Evolutionary conservation across 768 basidiomycete species (phyloP).

Genomic region (Chiua virens): DNA sequence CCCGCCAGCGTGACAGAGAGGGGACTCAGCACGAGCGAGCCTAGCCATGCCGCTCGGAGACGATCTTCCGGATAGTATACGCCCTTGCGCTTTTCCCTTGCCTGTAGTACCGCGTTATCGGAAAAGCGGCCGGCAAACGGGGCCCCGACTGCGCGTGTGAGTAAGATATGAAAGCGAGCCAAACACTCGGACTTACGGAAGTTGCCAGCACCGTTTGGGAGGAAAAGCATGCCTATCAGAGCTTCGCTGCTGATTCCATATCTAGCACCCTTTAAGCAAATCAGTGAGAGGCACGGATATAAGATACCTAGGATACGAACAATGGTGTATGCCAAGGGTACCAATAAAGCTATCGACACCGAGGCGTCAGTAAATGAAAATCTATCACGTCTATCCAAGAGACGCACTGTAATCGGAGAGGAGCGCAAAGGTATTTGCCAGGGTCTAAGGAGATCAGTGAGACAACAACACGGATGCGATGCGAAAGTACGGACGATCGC

Average conservation of each 20-base stretch:
- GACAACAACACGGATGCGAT: not conserved
- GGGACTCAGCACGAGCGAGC: conserved; percentile 51
- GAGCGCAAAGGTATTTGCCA: conserved; percentile 35
- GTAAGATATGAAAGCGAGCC: not conserved
- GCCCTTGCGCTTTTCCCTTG: conserved; percentile 50
- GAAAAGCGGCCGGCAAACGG: conserved; percentile 59
- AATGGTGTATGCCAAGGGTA: conserved; percentile 67
- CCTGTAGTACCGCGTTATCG: conserved; percentile 49
- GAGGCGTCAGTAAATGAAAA: not conserved
- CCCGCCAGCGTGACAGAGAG: conserved; percentile 50
- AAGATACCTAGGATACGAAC: conserved; percentile 35
- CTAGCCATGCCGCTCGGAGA: conserved; percentile 50
- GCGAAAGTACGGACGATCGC: conserved; percentile 43
- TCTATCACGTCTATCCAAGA: not conserved
- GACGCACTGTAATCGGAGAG: conserved; percentile 37
- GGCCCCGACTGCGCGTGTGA: conserved; percentile 49
- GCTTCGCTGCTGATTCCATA: conserved; percentile 25
- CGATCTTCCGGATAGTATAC: conserved; percentile 71
- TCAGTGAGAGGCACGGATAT: not conserved
- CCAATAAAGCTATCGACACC: conserved; percentile 37
- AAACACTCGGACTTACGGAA: conserved; percentile 10
- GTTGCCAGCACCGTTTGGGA: conserved; percentile 29
- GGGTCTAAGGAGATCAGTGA: conserved; percentile 34
- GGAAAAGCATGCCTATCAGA: conserved; percentile 23
- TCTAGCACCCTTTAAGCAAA: conserved; percentile 44